Evolutionary conservation across 2,329 filamentous ascomycete species (phyloP).

Genomic region (Aspergillus proliferans): DNA sequence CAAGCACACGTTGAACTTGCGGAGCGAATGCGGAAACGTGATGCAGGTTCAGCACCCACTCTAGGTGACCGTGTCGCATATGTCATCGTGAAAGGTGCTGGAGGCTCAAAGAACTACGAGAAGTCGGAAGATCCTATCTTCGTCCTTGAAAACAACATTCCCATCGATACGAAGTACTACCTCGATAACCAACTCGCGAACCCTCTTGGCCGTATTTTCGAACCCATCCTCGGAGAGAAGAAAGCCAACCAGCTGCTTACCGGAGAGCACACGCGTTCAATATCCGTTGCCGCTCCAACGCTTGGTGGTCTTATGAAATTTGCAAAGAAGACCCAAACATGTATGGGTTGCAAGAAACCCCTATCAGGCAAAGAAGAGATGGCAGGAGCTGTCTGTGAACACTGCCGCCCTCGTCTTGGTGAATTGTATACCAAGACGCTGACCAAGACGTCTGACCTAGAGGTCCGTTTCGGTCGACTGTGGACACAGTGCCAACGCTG

Average conservation of each 20-base stretch:
- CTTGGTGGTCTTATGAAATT: constrained; percentile 98
- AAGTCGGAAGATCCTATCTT: constrained; percentile 95
- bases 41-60: constrained; percentile 84
- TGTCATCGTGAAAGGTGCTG: constrained; percentile 89
- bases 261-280: constrained; percentile 90
- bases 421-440: constrained; percentile 93
- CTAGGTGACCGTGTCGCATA: constrained; percentile 96
- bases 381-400: constrained; percentile 77
- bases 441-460: constrained; percentile 80
- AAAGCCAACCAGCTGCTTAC: constrained; percentile 80
- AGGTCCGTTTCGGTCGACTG: constrained; percentile 82
- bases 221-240: constrained; percentile 91
- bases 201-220: constrained; percentile 89
- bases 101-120: constrained; percentile 90
- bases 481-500: constrained; percentile 99
- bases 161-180: constrained; percentile 97
- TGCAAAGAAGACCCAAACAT: constrained; percentile 93
- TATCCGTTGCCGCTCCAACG: constrained; percentile 84
- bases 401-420: constrained; percentile 77
- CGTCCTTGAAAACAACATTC: constrained; percentile 94
- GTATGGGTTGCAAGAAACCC: constrained; percentile 98
- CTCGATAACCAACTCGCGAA: constrained; percentile 97
- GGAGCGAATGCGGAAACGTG: constrained; percentile 93
- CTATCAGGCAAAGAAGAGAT: constrained; percentile 72
- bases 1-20: constrained; percentile 95